Base-by-base conservation (phyloP, 2,329 filamentous ascomycete species). In the Pseudohalonectria lignicola region DNA sequence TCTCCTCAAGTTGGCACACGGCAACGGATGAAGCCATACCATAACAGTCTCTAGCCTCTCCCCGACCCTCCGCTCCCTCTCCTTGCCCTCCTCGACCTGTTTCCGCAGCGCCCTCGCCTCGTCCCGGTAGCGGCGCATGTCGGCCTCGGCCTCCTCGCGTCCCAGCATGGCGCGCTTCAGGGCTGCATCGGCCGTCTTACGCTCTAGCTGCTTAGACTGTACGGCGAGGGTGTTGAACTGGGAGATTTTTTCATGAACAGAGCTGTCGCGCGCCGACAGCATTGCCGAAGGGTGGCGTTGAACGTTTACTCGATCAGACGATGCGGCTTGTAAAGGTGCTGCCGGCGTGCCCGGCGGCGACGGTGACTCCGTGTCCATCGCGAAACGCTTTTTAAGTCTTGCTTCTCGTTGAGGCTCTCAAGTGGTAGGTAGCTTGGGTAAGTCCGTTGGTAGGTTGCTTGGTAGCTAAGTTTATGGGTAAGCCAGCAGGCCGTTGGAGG, bases 191-290 rank as follows among this genome's bases (percentile, higher is more conserved):
- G 74, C 76, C 34, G 67, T 75, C 57, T 74, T 79, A 49, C 76
- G 70, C 54, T 80, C 76, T 38, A 78, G 61, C 34, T 76, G 69
- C 49, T 75, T 77, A 25, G 71, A 70, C 55, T 72, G 66, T 46
- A 67, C 60, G 41, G 79, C 71, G 26, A 86, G 66, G 41, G 67
- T 73, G 61, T 86, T 83, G 58, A 86, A 85, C 56, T 83, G 81
- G 51, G 74, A 77, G 44, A 84, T 80, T 51, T 78, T 76, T 43
- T 80, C 74, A 48, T 77, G 67, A 5, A 83, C 76, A 17, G 74
- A 74, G 48, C 72, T 76, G 43, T 76, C 73, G 45, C 74, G 67
- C 19, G 58, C 51, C 46, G 63, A 55, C 39, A 61, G 47, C 39
- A 57, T 51, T 13, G 61, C 57, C 28, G 39, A 36, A 29, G 59